Base-by-base conservation (phyloP, 176 grass and related monocot genomes). In the Oryza glumipatula region DNA sequence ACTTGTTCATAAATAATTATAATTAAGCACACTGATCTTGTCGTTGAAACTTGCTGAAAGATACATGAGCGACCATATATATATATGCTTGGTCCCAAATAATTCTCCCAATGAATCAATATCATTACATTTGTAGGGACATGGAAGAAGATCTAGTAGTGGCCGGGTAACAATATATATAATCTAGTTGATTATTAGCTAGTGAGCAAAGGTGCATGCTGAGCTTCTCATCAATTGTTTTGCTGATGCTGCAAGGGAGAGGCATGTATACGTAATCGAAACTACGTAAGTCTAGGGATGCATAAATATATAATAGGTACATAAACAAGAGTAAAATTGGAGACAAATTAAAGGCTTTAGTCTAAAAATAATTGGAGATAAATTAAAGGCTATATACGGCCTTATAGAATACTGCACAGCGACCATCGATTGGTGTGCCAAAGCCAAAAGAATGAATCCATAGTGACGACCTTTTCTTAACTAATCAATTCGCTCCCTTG, bases 181-280 rank as follows among this genome's bases (percentile, higher is more conserved):
- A 63, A n/a, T 63, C 2, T 58, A 23, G 9, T 63, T 58, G 12
- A 54, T 49, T 49, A 49, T 14, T 75, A 32, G 2, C 30, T 32
- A 49, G 60, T 84, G 48, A 47, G 70, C 82, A 41, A 81, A 61
- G 65, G n/a, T 49, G 77, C 88, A 76, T 76, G 30, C 65, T 44
- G 77, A 65, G 15, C 49, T 32, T 52, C 4, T 9, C 61, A 70
- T 70, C 28, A 51, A 28, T 1, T 76, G 16, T 76, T 82, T 65
- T 86, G 83, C 71, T 86, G 79, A 86, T 45, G 78, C 73, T 82
- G 60, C 82, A 60, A 90, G 86, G 83, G 45, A 72, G 45, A 67
- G 13, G 1, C 58, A 24, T 60, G 73, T 3, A 67, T 86, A 78
- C 83, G 83, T 90, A 86, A 86, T 82, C 46, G 1, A 67, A 86